Evolutionary conservation across 768 basidiomycete genomes (phyloP).

Genomic region (Tremella yokohamensis): DNA sequence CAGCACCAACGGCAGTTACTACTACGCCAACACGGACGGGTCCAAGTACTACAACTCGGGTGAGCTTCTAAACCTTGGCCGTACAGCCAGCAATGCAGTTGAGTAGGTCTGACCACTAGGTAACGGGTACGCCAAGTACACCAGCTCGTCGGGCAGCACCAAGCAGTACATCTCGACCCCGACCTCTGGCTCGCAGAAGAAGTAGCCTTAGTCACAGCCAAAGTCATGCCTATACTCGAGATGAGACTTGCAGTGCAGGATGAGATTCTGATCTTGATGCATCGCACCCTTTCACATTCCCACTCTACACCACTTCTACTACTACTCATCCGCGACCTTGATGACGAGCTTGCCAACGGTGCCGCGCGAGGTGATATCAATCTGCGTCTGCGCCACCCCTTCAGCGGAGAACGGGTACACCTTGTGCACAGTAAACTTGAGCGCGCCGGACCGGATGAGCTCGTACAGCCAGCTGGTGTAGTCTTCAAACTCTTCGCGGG

Average conservation of each 20-base stretch:
- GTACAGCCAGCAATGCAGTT: neutral
- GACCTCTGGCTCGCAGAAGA: too few species aligned
- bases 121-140: conserved; percentile 9
- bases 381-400: conserved; percentile 71
- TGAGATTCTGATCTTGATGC: too few species aligned
- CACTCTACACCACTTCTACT: too few species aligned
- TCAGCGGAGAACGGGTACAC: conserved; percentile 82
- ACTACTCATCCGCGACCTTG: conserved; percentile 56
- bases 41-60: conserved; percentile 23
- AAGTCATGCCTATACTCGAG: too few species aligned
- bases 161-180: too few species aligned
- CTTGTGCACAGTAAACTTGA: conserved; percentile 63
- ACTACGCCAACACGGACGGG: conserved; percentile 21
- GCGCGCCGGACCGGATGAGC: conserved; percentile 58
- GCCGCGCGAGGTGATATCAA: conserved; percentile 69
- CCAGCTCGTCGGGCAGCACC: too few species aligned
- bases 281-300: too few species aligned
- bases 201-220: too few species aligned
- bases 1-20: conserved; percentile 13
- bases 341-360: conserved; percentile 83
- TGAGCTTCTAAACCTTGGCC: conserved; percentile 2
- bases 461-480: conserved; percentile 68
- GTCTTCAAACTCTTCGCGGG: conserved; percentile 65
- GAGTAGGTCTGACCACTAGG: neutral
- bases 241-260: too few species aligned